Evolutionary conservation across 2,329 filamentous ascomycete species (phyloP), one percentile per base, ranked within the genome.

Genomic region (Calonectria crousiana): DNA sequence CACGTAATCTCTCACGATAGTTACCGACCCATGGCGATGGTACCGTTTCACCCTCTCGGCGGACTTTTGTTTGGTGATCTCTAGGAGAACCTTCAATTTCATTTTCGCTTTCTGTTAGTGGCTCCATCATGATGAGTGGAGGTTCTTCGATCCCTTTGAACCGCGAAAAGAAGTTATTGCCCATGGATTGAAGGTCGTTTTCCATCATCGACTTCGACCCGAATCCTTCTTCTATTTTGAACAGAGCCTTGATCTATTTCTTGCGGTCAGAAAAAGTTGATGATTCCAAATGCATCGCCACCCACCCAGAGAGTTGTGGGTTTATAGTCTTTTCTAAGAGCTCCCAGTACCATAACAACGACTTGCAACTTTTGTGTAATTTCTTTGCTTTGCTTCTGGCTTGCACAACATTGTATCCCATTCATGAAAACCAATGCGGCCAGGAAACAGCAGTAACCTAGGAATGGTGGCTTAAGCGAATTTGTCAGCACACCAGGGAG

Each of bases 371-470:
- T 67, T 16, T 52, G 16, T 8, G 26, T 11, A 36, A 32, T 8
- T 20, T 67, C 64, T 52, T 26, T 23, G 10, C 64, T 44, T 18
- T 38, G 64, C 13, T 6, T 4, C 23, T 18, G 4, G 20, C 23
- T 18, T 28, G 18, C 14, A 11, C n/a, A 52, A 4, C 44, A 30
- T 11, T 52, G 30, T 3, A 67, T 6, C 6, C n/a, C 23, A 20
- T 67, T 67, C 4, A 36, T 28, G 16, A 67, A 67, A 26, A 67
- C 64, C 6, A 67, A 20, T 1, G 64, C 44, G 0, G 64, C 64
- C 13, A 52, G 30, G 9, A 67, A 67, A 11, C 64, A 67, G 14
- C 64, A 67, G n/a, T 67, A 67, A 3, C 64, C 64, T 20, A 67
- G 36, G 32, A 67, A 67, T 20, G 36, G 30, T 13, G 64, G 44